Conservation (phyloP, 2,329 filamentous ascomycete genomes). For the Xylariaceae sp. region DNA sequence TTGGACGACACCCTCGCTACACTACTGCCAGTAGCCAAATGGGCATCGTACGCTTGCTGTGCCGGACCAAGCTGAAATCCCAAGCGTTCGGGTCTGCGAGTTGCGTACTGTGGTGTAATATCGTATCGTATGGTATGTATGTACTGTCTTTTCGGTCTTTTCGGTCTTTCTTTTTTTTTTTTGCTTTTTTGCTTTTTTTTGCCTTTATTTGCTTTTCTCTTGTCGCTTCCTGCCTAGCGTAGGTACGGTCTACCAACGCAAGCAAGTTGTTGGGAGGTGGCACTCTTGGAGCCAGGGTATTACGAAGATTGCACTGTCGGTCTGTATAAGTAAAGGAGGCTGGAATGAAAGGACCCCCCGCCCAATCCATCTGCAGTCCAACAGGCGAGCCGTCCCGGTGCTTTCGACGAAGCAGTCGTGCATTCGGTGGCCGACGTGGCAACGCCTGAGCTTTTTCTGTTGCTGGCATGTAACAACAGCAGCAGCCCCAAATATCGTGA, state of each 20-base stretch:
- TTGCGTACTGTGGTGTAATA: slow-evolving; percentile 1
- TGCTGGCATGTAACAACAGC: slow-evolving; percentile 13
- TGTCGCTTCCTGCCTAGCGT: background rate
- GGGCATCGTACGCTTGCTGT: slow-evolving; percentile 1
- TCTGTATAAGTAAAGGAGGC: slow-evolving; percentile 2
- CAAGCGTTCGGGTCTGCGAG: slow-evolving; percentile 8
- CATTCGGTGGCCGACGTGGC: background rate
- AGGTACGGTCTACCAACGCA: slow-evolving; percentile 2
- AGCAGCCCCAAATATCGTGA: slow-evolving; percentile 4
- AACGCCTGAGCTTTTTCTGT: background rate
- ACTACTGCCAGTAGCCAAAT: background rate
- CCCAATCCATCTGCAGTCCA: slow-evolving; percentile 7
- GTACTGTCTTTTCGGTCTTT: background rate
- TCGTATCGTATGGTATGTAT: background rate
- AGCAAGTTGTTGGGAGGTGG: slow-evolving; percentile 7
- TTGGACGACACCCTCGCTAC: slow-evolving; percentile 6
- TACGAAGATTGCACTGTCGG: slow-evolving; percentile 2
- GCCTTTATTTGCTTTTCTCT: background rate
- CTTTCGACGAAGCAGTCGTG: slow-evolving; percentile 9
- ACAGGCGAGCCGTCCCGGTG: slow-evolving; percentile 11
- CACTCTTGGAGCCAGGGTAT: slow-evolving; percentile 9
- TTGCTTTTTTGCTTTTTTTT: too few species aligned
- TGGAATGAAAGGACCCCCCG: background rate
- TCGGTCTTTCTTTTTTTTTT: background rate
- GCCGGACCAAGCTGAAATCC: slow-evolving; percentile 9